Percentiles rank a stretch among this genome's conserved stretches.
phyloP scores from a whole-genome alignment of 1,284 basidiomycete species.

The Hymenochaete sp. region DNA sequence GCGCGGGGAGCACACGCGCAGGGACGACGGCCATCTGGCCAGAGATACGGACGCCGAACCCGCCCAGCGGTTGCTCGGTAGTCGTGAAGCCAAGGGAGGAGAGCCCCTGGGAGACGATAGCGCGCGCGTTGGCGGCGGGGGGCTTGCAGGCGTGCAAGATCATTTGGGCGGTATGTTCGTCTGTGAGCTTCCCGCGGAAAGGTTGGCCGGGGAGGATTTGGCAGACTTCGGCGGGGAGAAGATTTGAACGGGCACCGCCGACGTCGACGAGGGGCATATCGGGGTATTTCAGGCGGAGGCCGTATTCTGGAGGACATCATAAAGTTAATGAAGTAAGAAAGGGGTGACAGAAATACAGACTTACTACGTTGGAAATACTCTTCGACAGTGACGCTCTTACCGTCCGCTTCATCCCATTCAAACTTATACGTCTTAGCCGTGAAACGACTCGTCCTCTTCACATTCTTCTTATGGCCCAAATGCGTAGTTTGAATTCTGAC shows the following conservation, averaged over 20 bases:
- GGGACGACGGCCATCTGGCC: constrained; percentile 66
- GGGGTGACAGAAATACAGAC: constrained; percentile 23
- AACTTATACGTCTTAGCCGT: constrained; percentile 49
- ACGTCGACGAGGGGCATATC: constrained; percentile 55
- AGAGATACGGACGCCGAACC: constrained; percentile 55
- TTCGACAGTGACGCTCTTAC: constrained; percentile 45
- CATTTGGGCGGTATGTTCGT: constrained; percentile 63
- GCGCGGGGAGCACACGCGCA: constrained; percentile 54
- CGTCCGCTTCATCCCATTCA: constrained; percentile 39
- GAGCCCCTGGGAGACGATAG: constrained; percentile 51
- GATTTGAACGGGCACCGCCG: constrained; percentile 35
- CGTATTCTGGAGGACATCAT: constrained; percentile 41
- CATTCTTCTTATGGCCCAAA: constrained; percentile 50
- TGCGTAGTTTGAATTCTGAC: constrained; percentile 52
- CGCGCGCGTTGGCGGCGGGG: constrained; percentile 54
- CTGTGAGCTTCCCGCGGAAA: constrained; percentile 59
- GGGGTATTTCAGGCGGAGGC: constrained; percentile 39
- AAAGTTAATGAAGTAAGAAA: neutral
- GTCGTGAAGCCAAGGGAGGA: constrained; percentile 50
- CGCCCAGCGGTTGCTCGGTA: constrained; percentile 34
- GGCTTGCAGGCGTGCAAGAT: constrained; percentile 57
- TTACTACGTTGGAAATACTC: constrained; percentile 55
- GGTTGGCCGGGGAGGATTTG: constrained; percentile 60
- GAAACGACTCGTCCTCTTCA: constrained; percentile 40
- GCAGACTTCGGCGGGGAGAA: constrained; percentile 63